Conservation (phyloP, 164 flowering plant species). For the Chloranthus sessilifolius region DNA sequence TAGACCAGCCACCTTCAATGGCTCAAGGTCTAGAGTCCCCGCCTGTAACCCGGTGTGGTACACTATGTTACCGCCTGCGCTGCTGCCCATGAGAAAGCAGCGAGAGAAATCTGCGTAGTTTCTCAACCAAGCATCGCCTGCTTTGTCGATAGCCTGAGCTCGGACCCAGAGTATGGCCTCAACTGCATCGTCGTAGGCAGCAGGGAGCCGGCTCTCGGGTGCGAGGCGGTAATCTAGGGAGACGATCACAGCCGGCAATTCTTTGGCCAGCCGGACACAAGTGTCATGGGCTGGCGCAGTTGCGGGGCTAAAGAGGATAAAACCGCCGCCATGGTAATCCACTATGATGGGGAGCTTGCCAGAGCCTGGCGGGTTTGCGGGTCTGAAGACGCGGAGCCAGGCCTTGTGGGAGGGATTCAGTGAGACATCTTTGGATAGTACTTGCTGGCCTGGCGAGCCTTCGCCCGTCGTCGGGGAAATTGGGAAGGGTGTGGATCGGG, state of each 20-base stretch:
- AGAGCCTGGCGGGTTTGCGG: neutral
- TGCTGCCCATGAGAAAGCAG: slow-evolving; percentile 55
- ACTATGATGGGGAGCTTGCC: neutral
- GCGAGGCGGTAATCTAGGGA: slow-evolving; percentile 47
- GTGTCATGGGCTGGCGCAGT: slow-evolving; percentile 29
- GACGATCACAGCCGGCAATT: slow-evolving; percentile 27
- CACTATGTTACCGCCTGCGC: slow-evolving; percentile 61
- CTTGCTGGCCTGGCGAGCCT: too few relatives aligned
- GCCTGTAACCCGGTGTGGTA: slow-evolving; percentile 45
- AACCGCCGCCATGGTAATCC: slow-evolving; percentile 15
- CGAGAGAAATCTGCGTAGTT: slow-evolving; percentile 37
- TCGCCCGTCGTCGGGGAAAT: neutral
- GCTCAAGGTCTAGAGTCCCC: slow-evolving; percentile 23
- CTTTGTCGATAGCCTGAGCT: slow-evolving; percentile 1
- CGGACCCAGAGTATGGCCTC: slow-evolving; percentile 38
- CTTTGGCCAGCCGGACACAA: slow-evolving; percentile 26
- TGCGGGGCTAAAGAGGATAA: slow-evolving; percentile 28
- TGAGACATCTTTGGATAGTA: slow-evolving; percentile 2
- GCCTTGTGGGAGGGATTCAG: slow-evolving; percentile 2
- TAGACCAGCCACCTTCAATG: slow-evolving; percentile 44
- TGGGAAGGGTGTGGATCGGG: neutral
- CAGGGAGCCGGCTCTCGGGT: slow-evolving; percentile 53
- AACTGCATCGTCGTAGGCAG: slow-evolving; percentile 46
- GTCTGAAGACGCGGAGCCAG: slow-evolving; percentile 5
- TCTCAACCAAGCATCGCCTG: slow-evolving; percentile 37